These are phyloP conservation scores for Sporisorium exsertum DNA, from an alignment of 1,284 basidiomycete species.

Conservation along the genomic window DNA sequence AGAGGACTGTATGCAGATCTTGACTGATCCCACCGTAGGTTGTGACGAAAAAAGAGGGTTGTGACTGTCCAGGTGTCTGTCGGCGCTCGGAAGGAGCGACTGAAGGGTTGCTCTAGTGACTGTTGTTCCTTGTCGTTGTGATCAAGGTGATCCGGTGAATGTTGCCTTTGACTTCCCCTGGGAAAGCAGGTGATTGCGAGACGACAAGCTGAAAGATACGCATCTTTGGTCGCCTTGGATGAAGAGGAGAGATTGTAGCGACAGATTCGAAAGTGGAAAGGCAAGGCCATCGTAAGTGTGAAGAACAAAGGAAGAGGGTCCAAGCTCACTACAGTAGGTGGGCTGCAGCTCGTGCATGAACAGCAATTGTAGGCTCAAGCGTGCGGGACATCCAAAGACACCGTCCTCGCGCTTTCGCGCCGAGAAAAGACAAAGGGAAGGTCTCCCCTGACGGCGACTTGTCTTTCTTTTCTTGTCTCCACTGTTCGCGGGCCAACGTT, in stretches of 20 bases:
- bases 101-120: background rate
- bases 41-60: constrained; percentile 8
- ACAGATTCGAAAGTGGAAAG: background rate
- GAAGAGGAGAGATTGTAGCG: background rate
- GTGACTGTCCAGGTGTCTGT: background rate
- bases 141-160: background rate
- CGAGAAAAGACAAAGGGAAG: constrained; percentile 12
- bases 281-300: background rate
- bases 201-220: background rate
- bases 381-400: constrained; percentile 1
- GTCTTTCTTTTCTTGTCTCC: no score
- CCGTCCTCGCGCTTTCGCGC: background rate
- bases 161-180: background rate
- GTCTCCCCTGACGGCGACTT: background rate
- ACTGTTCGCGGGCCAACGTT: background rate
- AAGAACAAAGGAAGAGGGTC: constrained; percentile 21
- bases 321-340: constrained; percentile 7
- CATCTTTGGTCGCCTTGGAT: background rate
- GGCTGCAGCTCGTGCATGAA: constrained; percentile 16
- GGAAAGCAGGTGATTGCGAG: background rate
- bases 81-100: background rate
- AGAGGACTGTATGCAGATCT: constrained; percentile 12
- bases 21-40: background rate
- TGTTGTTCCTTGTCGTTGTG: background rate
- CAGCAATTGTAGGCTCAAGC: background rate